Conservation (phyloP, 495 filamentous ascomycete species). For the Xylaria nigripes region DNA sequence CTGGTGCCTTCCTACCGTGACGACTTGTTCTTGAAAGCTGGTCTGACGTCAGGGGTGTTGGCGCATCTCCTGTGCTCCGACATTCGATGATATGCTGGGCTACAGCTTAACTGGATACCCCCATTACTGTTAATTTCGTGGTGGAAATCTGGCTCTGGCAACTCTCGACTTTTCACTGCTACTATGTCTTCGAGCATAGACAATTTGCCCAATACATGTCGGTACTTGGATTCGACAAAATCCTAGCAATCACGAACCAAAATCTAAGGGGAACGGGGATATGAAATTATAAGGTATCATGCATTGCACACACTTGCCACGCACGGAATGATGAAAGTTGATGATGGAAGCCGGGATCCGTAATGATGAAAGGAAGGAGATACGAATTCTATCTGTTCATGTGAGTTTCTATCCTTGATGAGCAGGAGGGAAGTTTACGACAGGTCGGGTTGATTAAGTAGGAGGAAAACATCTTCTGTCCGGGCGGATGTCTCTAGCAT, state of each 20-base stretch:
- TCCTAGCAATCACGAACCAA: background rate
- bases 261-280: background rate
- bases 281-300: background rate
- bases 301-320: background rate
- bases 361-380: background rate
- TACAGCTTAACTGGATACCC: conserved; percentile 15
- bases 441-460: conserved; percentile 4
- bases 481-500: conserved; percentile 8
- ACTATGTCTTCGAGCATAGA: conserved; percentile 4
- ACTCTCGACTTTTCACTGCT: conserved; percentile 1
- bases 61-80: conserved; percentile 2
- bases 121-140: conserved; percentile 8
- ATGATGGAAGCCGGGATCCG: background rate
- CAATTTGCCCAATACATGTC: conserved; percentile 6
- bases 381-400: conserved; percentile 3
- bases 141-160: conserved; percentile 14
- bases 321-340: background rate
- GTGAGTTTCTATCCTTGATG: background rate
- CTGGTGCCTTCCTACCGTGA: conserved; percentile 1
- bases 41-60: background rate
- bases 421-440: background rate
- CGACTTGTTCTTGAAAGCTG: conserved; percentile 2
- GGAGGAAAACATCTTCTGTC: background rate
- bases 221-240: background rate
- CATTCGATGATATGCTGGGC: background rate